Conservation (phyloP, 371 early-diverging fungal genomes). For the Rhizopus delemar region DNA sequence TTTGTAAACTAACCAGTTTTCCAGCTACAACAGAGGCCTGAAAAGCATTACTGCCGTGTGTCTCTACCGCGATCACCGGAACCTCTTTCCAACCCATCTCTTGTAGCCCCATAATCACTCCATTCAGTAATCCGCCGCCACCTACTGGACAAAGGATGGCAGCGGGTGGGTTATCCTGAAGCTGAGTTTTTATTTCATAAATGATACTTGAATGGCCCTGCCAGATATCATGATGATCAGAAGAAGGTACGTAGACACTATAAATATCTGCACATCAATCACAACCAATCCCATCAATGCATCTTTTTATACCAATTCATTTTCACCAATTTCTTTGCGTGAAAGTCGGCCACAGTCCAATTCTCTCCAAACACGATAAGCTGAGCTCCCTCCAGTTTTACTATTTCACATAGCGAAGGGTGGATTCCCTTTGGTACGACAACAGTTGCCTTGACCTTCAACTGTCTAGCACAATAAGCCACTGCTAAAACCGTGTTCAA, state of each 20-base stretch:
- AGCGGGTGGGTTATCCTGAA: constrained; percentile 59
- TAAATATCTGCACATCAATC: background rate
- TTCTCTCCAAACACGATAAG: constrained; percentile 62
- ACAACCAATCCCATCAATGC: background rate
- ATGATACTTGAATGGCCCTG: constrained; percentile 66
- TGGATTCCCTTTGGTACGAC: constrained; percentile 59
- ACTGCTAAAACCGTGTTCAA: constrained; percentile 72
- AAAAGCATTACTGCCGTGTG: constrained; percentile 73
- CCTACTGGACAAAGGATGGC: constrained; percentile 72
- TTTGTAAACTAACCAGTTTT: constrained; percentile 53
- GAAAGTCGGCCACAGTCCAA: constrained; percentile 59
- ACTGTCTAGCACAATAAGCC: constrained; percentile 67
- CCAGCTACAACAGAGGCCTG: constrained; percentile 69
- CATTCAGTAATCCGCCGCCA: constrained; percentile 73
- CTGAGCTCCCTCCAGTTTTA: constrained; percentile 63
- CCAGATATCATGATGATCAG: constrained; percentile 64
- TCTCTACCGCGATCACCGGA: constrained; percentile 73
- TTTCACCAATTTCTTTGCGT: constrained; percentile 54
- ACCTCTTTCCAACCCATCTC: constrained; percentile 64
- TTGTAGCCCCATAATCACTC: constrained; percentile 66
- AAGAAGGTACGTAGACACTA: constrained; percentile 66
- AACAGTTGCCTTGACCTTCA: constrained; percentile 58
- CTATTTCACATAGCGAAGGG: constrained; percentile 57
- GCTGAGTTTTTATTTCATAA: constrained; percentile 63
- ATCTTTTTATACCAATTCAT: constrained; percentile 46